These are phyloP conservation scores for Podospora didyma DNA, from an alignment of 495 filamentous ascomycete species.

Conservation along the genomic window DNA sequence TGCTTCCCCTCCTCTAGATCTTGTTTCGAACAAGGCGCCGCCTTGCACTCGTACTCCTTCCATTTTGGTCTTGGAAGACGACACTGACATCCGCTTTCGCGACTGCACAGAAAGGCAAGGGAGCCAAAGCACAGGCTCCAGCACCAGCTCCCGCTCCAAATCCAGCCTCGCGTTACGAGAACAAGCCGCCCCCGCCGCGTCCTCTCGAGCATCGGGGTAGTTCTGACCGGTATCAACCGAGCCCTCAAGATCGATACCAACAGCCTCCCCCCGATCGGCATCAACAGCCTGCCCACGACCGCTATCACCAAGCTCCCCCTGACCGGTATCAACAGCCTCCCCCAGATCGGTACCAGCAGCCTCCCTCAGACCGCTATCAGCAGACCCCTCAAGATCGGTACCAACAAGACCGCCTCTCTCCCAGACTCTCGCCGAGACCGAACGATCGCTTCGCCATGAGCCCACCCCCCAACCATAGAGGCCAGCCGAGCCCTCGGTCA, in stretches of 20 bases:
- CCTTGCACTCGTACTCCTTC: slow-evolving; percentile 3
- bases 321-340: slow-evolving; percentile 5
- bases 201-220: slow-evolving; percentile 24
- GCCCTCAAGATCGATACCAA: slow-evolving; percentile 8
- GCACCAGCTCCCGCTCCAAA: slow-evolving; percentile 2
- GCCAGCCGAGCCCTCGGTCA: slow-evolving; percentile 47
- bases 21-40: background rate
- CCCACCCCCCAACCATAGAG: slow-evolving; percentile 29
- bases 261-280: slow-evolving; percentile 7
- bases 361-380: slow-evolving; percentile 10
- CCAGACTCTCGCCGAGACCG: slow-evolving; percentile 12
- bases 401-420: slow-evolving; percentile 16
- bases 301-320: background rate
- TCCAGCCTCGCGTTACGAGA: slow-evolving; percentile 35
- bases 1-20: background rate
- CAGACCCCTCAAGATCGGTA: too few relatives aligned
- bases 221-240: slow-evolving; percentile 15
- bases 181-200: slow-evolving; percentile 34
- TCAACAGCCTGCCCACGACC: background rate
- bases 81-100: slow-evolving; percentile 10
- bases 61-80: background rate
- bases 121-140: slow-evolving; percentile 3
- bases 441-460: slow-evolving; percentile 24
- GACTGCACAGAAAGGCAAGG: slow-evolving; percentile 29
- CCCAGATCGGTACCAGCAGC: too few relatives aligned